phyloP scores from a whole-genome alignment of 768 basidiomycete genomes.

The Lactifluus hygrophoroides region DNA sequence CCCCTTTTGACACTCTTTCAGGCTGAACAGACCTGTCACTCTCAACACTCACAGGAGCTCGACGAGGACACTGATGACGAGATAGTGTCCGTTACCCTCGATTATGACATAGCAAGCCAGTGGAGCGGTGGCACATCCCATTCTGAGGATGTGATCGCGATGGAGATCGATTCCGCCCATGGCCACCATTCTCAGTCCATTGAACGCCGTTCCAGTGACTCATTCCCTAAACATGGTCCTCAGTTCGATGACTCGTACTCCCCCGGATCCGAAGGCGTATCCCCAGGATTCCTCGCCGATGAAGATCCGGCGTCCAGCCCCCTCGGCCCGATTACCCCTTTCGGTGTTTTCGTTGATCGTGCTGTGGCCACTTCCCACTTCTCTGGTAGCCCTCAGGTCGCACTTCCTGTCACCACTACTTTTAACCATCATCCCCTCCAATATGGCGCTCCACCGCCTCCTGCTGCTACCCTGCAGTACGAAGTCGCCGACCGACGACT shows the following conservation, averaged over 20 bases:
- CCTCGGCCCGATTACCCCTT: constrained; percentile 66
- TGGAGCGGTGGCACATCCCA: constrained; percentile 30
- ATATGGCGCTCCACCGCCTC: constrained; percentile 22
- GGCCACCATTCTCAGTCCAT: constrained; percentile 5
- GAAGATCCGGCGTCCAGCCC: constrained; percentile 59
- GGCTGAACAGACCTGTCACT: background rate
- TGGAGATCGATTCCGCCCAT: constrained; percentile 27
- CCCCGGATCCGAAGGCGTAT: constrained; percentile 50
- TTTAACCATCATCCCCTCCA: constrained; percentile 21
- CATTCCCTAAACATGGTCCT: background rate
- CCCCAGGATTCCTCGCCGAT: constrained; percentile 42
- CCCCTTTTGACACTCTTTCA: constrained; percentile 39
- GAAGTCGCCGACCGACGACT: constrained; percentile 25
- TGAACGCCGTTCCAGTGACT: background rate
- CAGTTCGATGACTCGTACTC: constrained; percentile 42
- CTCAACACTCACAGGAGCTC: constrained; percentile 11
- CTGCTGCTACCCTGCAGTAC: constrained; percentile 14
- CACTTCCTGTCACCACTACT: background rate
- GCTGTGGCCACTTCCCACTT: constrained; percentile 41
- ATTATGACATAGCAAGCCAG: constrained; percentile 33
- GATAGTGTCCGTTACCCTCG: constrained; percentile 35
- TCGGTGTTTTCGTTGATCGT: constrained; percentile 67
- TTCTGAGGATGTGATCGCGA: constrained; percentile 24
- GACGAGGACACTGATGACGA: constrained; percentile 37
- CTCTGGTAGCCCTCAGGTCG: background rate